phyloP scores from a whole-genome alignment of 208 protist species.

The Leptomonas seymouri region DNA sequence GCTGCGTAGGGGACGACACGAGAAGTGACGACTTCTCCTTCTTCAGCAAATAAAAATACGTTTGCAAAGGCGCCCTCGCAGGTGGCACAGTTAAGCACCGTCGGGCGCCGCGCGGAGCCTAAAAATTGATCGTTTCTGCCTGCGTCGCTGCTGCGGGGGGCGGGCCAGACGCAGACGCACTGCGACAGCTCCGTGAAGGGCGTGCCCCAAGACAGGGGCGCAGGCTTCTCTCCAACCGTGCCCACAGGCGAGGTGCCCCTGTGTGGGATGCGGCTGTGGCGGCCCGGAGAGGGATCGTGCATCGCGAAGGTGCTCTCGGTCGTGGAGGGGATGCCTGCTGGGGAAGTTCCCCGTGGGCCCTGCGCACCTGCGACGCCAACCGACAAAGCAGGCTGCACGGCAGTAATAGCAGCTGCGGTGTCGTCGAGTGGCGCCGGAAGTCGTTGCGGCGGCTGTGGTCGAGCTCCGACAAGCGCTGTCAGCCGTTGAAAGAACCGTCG shows the following conservation, averaged over 20 bases:
- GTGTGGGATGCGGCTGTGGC: too few relatives aligned
- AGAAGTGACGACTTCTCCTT: constrained; percentile 21
- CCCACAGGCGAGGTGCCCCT: too few relatives aligned
- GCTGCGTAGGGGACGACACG: constrained; percentile 15
- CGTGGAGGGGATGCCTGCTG: too few relatives aligned
- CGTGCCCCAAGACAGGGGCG: constrained; percentile 21
- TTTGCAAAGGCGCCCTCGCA: constrained; percentile 63
- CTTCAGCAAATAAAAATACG: constrained; percentile 47
- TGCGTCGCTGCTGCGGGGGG: not conserved
- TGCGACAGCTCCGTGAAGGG: constrained; percentile 15
- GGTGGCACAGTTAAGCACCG: constrained; percentile 59
- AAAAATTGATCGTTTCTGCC: not conserved
- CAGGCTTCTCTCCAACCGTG: too few relatives aligned
- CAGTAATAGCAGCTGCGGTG: not conserved
- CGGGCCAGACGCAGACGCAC: constrained; percentile 25
- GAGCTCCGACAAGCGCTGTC: constrained; percentile 13
- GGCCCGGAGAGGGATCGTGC: not conserved
- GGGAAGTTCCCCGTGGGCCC: not conserved
- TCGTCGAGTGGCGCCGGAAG: not conserved
- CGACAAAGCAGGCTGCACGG: not conserved
- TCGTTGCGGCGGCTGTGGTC: constrained; percentile 3
- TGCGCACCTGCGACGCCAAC: not conserved
- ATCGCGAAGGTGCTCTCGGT: not conserved
- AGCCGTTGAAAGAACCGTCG: constrained; percentile 17
- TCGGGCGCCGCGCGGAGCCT: constrained; percentile 7